Percentiles rank a stretch among this genome's conserved stretches.
These are phyloP conservation scores for Pichia rugopelliculosa DNA, from an alignment of 805 yeast species.

Conservation along the genomic window DNA sequence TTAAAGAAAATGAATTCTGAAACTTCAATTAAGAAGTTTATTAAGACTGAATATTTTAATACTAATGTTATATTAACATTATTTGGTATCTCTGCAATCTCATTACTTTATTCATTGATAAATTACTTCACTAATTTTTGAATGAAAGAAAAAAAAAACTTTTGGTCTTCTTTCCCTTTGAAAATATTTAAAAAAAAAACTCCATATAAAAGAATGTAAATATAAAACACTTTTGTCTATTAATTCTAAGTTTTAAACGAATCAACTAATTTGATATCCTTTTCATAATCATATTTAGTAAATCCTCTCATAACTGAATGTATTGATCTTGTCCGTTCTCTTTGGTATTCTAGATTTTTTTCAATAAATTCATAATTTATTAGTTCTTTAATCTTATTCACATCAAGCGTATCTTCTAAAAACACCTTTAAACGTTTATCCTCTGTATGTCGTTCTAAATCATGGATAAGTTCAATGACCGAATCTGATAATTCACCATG, in stretches of 20 bases:
- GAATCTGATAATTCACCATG: slow-evolving; percentile 5
- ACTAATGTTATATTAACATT: slow-evolving; percentile 14
- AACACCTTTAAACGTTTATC: slow-evolving; percentile 13
- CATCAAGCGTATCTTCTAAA: neutral
- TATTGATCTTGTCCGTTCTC: slow-evolving; percentile 11
- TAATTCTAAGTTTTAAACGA: neutral
- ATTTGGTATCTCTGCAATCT: slow-evolving; percentile 17
- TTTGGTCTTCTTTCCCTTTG: neutral
- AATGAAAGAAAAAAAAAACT: neutral
- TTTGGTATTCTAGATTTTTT: slow-evolving; percentile 8
- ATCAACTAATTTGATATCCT: slow-evolving; percentile 21
- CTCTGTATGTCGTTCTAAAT: slow-evolving; percentile 7
- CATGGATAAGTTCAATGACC: slow-evolving; percentile 5
- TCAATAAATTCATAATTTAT: slow-evolving; percentile 13
- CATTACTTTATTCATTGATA: slow-evolving; percentile 11
- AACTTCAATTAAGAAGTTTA: slow-evolving; percentile 13
- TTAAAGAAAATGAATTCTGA: slow-evolving; percentile 35
- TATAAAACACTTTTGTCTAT: neutral
- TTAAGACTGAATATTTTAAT: slow-evolving; percentile 16
- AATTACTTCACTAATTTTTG: neutral
- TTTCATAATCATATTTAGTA: slow-evolving; percentile 9
- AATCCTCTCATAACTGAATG: slow-evolving; percentile 11
- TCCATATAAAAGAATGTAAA: neutral
- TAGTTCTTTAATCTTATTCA: slow-evolving; percentile 3
- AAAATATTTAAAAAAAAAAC: no score